Evolutionary conservation across 2,329 filamentous ascomycete species (phyloP), one percentile per base, ranked within the genome.

Genomic region (Claviceps sp.): DNA sequence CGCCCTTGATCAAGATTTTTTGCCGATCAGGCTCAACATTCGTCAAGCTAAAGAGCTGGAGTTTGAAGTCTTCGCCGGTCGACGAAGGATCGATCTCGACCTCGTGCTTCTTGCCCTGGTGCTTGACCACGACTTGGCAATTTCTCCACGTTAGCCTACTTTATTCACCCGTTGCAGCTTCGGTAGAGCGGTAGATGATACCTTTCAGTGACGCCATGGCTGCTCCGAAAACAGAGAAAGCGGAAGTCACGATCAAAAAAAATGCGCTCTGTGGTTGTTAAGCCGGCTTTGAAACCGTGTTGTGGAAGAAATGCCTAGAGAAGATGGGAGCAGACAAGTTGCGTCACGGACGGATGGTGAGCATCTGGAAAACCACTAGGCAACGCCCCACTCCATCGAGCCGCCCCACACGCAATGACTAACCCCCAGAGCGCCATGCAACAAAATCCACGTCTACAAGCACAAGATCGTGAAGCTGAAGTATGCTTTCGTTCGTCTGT

Each of bases 1-100:
- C 87, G 58, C 89, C 89, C 71, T 95, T 96, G 68, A 96, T 81
- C 52, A 98, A 72, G 60, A 98, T 87, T 73, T 97, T 97, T 70
- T 98, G 94, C 56, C 91, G 85, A 56, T 95, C 88, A 58, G 93
- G 93, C 66, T 97, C 93, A 64, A 98, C 93, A 55, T 88, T 89
- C 47, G 93, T 98, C 52, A 98, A 75, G 56, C 90, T 96, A 73
- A 85, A 98, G 54, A 98, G 80, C 68, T 97, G 93, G 63, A 86
- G 88, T 69, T 97, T 98, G 75, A 98, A 88, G 53, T 86, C 87
- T 69, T 96, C 89, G 69, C 93, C 93, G 56, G 82, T 88, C 46
- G 87, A 84, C 26, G 79, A 76, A 44, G 86, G 78, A 66, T 97
- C 91, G 62, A 98, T 81, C 56, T 97, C 91, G 67, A 98, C 80